Percentiles rank a stretch among this genome's conserved stretches.
Evolutionary conservation across 148 eudicot species (phyloP).

Genomic region (Amaranthus hypochondriacus): DNA sequence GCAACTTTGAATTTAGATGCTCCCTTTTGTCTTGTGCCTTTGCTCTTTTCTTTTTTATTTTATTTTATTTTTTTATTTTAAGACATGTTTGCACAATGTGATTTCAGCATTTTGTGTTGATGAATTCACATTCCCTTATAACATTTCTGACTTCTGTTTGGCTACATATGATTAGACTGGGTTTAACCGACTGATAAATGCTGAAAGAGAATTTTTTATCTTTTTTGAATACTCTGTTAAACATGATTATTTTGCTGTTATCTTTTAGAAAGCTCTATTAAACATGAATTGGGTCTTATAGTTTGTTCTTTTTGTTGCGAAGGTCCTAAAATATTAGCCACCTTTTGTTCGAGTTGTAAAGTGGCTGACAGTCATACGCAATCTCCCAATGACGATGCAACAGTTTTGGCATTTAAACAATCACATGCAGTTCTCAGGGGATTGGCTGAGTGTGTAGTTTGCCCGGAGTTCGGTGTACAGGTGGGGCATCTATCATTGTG

Average conservation of each 20-base stretch:
- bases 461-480: constrained; percentile 42
- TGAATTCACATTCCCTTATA: background rate
- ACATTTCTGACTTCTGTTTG: background rate
- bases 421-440: constrained; percentile 50
- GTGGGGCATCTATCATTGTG: constrained; percentile 28
- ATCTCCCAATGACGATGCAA: constrained; percentile 24
- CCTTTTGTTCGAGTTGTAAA: constrained; percentile 47
- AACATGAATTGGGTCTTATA: constrained; percentile 14
- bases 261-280: background rate
- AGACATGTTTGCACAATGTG: too few species aligned
- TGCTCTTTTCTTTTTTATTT: too few species aligned
- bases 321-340: constrained; percentile 71
- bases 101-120: too few species aligned
- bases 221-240: background rate
- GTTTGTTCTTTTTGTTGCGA: constrained; percentile 14
- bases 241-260: background rate
- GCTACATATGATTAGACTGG: background rate
- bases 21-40: too few species aligned
- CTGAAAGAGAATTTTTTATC: background rate
- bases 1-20: too few species aligned
- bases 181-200: background rate
- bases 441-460: constrained; percentile 60
- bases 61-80: too few species aligned
- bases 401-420: constrained; percentile 28
- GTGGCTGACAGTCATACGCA: constrained; percentile 32